These are phyloP conservation scores for Chiua virens DNA, from an alignment of 768 basidiomycete genomes.

Conservation along the genomic window DNA sequence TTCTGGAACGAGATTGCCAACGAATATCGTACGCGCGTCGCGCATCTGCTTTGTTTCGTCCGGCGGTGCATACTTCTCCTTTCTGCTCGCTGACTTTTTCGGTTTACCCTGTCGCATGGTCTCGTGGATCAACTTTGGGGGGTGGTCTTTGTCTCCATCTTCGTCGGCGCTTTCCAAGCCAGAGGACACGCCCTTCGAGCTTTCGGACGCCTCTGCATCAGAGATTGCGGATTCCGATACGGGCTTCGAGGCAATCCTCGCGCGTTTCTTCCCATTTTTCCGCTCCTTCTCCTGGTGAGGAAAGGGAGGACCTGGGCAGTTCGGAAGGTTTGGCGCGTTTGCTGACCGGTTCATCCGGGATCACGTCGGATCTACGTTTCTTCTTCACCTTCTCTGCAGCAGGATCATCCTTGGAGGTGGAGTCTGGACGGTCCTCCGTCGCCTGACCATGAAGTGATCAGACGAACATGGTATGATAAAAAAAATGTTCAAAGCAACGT, in stretches of 20 bases:
- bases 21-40: constrained; percentile 84
- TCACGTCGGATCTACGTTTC: constrained; percentile 12
- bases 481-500: constrained; percentile 18
- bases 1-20: constrained; percentile 83
- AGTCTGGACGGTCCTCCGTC: background rate
- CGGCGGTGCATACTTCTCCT: constrained; percentile 52
- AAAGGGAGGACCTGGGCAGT: constrained; percentile 15
- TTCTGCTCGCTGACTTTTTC: constrained; percentile 29
- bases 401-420: constrained; percentile 1
- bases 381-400: constrained; percentile 4
- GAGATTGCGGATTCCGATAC: background rate
- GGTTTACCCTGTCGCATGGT: constrained; percentile 38
- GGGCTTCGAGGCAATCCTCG: background rate
- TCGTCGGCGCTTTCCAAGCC: constrained; percentile 24
- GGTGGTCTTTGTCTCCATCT: constrained; percentile 34
- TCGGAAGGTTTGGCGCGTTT: constrained; percentile 19
- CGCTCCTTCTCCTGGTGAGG: constrained; percentile 9
- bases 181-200: constrained; percentile 10
- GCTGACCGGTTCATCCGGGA: constrained; percentile 11
- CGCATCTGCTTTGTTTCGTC: constrained; percentile 74
- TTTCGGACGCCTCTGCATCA: background rate
- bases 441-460: constrained; percentile 10
- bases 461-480: constrained; percentile 12
- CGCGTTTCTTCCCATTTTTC: constrained; percentile 13
- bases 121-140: constrained; percentile 61